Conservation (phyloP, 2,329 filamentous ascomycete genomes). For the Lecanosticta acicola region DNA sequence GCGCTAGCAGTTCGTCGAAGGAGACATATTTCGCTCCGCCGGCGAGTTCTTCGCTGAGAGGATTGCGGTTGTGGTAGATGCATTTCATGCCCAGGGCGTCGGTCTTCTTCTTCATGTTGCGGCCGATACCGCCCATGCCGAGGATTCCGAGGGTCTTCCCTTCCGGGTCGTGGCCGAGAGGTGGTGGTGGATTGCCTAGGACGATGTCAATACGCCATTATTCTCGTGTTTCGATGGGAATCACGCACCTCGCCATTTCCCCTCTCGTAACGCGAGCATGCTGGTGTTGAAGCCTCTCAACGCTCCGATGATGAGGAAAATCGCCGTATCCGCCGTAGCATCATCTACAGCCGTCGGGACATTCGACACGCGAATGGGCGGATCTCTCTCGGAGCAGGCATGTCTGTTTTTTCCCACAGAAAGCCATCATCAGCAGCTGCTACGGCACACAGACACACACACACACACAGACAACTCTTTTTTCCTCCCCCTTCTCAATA, state of each 20-base stretch:
- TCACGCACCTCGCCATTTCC: constrained; percentile 61
- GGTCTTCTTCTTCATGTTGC: constrained; percentile 69
- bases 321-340: constrained; percentile 72
- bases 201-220: too few relatives aligned
- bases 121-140: constrained; percentile 81
- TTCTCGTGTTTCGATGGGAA: too few relatives aligned
- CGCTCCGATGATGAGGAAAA: constrained; percentile 77
- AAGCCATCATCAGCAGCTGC: too few relatives aligned
- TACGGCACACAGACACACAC: too few relatives aligned
- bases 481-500: too few relatives aligned
- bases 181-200: neutral
- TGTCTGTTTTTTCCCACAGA: too few relatives aligned
- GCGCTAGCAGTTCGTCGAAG: constrained; percentile 65
- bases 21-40: constrained; percentile 61
- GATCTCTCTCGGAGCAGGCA: constrained; percentile 60
- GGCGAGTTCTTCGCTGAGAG: constrained; percentile 51
- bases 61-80: constrained; percentile 67
- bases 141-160: constrained; percentile 75
- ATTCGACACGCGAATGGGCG: constrained; percentile 66
- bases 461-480: too few relatives aligned
- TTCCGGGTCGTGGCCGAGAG: constrained; percentile 64
- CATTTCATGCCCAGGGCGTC: constrained; percentile 65
- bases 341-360: constrained; percentile 76
- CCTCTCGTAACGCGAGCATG: constrained; percentile 60
- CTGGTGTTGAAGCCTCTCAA: constrained; percentile 65